Base-by-base conservation (phyloP, 2,329 filamentous ascomycete genomes). In the Cercospora sojina region DNA sequence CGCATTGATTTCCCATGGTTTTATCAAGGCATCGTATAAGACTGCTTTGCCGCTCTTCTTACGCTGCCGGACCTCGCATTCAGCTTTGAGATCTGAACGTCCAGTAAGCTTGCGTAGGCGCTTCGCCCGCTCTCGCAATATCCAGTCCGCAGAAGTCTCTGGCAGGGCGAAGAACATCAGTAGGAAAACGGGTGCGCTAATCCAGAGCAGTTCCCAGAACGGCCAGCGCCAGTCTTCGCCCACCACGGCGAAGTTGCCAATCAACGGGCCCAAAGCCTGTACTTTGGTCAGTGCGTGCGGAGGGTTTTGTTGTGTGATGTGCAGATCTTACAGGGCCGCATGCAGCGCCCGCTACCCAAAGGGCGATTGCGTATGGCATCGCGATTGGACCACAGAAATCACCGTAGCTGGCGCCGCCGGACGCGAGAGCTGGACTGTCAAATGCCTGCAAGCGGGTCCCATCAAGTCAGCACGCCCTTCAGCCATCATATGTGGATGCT, bases 351-450 rank as follows among this genome's bases (percentile, higher is more conserved):
- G 81, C 74, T 0, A 79, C 78, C 80, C 81, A 82, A 0, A 81
- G 69, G 0, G 75, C 78, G 13, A 83, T 74, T 0, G 77, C 78
- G 47, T 82, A 82, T 1, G 80, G 80, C 1, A 82, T 75, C 62
- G 81, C 79, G 62, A 81, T 74, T 2, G 80, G 65, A 57, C 71
- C 74, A 74, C 78, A 83, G 12, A 83, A 75, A 10, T 89, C 85
- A 72, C 90, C 82, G 9, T 92, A 81, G 10, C 8, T 80, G 80
- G 83, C 83, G 6, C 81, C 82, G 4, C 82, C 83, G 6, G 84
- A 89, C 0, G 88, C 88, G 7, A 91, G 78, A 74, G 86, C 88
- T 0, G 88, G 89, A 7, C 83, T 86, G 8, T 88, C 88, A 70
- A 90, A 88, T 80, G 41, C 41, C 41, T 47, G 18, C 18, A 47